Evolutionary conservation across 73 alveolate species (phyloP).

Genomic region (Stentor coeruleus): DNA sequence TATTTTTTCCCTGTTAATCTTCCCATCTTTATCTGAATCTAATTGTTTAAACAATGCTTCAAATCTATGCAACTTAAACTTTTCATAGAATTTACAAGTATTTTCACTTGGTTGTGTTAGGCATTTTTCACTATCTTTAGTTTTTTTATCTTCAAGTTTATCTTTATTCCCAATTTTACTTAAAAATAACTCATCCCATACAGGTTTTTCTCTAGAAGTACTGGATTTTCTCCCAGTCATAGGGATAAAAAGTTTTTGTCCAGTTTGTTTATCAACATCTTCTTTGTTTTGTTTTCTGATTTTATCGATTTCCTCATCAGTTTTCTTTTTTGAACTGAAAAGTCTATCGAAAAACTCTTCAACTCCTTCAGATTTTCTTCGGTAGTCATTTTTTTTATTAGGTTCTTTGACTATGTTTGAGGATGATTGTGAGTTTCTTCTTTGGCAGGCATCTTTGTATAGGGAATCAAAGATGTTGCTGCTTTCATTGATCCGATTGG

Average conservation of each 20-base stretch:
- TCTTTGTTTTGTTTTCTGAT: neutral
- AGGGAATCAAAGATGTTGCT: neutral
- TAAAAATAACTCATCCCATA: neutral
- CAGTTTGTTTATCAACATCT: neutral
- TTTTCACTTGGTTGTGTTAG: neutral
- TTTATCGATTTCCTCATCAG: neutral
- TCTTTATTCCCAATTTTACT: neutral
- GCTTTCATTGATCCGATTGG: neutral
- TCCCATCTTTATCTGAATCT: neutral
- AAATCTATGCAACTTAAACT: neutral
- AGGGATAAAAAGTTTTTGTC: neutral
- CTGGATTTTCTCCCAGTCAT: neutral
- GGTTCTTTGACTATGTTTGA: neutral
- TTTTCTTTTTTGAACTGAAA: neutral
- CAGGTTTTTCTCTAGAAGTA: neutral
- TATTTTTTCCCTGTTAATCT: no score
- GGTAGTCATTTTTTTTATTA: neutral
- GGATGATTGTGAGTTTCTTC: neutral
- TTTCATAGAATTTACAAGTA: neutral
- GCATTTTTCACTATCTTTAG: neutral
- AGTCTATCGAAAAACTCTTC: neutral
- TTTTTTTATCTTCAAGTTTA: no score
- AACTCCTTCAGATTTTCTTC: neutral
- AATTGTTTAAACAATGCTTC: neutral
- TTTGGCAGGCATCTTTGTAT: neutral